These are phyloP conservation scores for Solanum tarijense DNA, from an alignment of 257 asterid species.

Conservation along the genomic window DNA sequence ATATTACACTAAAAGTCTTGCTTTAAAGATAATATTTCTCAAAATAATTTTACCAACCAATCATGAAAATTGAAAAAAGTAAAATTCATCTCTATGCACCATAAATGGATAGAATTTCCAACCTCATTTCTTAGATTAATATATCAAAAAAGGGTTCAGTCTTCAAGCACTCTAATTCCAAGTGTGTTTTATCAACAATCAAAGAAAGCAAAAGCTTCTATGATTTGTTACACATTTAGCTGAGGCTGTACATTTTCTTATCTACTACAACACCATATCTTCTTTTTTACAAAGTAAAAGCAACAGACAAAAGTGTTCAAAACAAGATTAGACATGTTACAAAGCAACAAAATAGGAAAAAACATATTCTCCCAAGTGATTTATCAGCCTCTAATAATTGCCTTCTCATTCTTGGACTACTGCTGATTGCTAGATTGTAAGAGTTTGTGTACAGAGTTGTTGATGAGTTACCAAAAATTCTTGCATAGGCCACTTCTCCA, in stretches of 20 bases:
- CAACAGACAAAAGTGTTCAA: conserved; percentile 7
- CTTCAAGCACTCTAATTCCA: neutral
- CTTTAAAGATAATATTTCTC: neutral
- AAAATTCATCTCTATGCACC: neutral
- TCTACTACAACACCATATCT: neutral
- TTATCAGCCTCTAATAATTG: conserved; percentile 35
- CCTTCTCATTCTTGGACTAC: conserved; percentile 46
- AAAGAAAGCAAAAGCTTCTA: neutral
- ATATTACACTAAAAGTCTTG: neutral
- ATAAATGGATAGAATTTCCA: neutral
- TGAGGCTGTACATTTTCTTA: neutral
- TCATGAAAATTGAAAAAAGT: neutral
- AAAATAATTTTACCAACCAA: neutral
- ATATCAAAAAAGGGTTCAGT: neutral
- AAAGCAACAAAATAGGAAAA: conserved; percentile 57
- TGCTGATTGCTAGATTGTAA: conserved; percentile 22
- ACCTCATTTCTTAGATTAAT: neutral
- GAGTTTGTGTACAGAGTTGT: conserved; percentile 30
- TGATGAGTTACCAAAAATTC: conserved; percentile 45
- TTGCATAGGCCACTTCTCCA: conserved; percentile 49
- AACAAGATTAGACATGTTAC: conserved; percentile 45
- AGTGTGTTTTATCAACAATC: neutral
- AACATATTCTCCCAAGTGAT: conserved; percentile 48
- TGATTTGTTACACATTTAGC: neutral
- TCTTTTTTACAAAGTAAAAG: neutral